phyloP scores from a whole-genome alignment of 495 filamentous ascomycete genomes.

The Rhypophila decipiens region DNA sequence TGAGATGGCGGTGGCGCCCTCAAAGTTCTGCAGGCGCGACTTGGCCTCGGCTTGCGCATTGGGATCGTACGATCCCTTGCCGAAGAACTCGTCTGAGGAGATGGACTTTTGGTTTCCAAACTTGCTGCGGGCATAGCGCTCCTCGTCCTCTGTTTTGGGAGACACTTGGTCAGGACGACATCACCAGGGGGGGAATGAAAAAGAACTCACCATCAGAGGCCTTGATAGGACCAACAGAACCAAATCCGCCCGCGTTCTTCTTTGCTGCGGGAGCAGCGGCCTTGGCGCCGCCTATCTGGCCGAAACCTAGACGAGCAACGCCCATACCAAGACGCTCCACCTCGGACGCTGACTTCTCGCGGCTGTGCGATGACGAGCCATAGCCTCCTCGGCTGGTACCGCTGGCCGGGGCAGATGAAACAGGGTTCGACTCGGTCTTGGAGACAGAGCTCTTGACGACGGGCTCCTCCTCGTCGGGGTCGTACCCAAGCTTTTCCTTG shows the following conservation, averaged over 20 bases:
- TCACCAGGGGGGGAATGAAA: conserved; percentile 10
- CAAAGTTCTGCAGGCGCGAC: conserved; percentile 79
- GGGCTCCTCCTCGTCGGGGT: conserved; percentile 78
- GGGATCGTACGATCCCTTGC: conserved; percentile 79
- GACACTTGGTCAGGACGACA: no score
- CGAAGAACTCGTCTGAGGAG: conserved; percentile 96
- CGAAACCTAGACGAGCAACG: conserved; percentile 80
- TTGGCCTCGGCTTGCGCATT: conserved; percentile 78
- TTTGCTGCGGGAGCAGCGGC: conserved; percentile 56
- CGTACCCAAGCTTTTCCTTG: conserved; percentile 96
- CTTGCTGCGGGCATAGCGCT: conserved; percentile 65
- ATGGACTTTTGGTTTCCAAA: conserved; percentile 94
- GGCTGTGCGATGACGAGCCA: conserved; percentile 50
- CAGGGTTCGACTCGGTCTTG: conserved; percentile 42
- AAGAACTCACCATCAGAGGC: conserved; percentile 60
- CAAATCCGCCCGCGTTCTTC: conserved; percentile 73
- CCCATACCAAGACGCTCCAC: conserved; percentile 91
- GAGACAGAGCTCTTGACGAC: conserved; percentile 46
- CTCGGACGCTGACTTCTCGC: conserved; percentile 58
- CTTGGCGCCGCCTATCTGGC: conserved; percentile 69
- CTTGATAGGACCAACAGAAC: conserved; percentile 69
- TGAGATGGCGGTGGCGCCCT: conserved; percentile 86
- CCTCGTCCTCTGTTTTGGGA: conserved; percentile 63
- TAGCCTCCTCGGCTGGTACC: conserved; percentile 52
- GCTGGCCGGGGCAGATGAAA: conserved; percentile 71